These are phyloP conservation scores for Camellia granthamiana DNA, from an alignment of 148 eudicot species.

Conservation along the genomic window DNA sequence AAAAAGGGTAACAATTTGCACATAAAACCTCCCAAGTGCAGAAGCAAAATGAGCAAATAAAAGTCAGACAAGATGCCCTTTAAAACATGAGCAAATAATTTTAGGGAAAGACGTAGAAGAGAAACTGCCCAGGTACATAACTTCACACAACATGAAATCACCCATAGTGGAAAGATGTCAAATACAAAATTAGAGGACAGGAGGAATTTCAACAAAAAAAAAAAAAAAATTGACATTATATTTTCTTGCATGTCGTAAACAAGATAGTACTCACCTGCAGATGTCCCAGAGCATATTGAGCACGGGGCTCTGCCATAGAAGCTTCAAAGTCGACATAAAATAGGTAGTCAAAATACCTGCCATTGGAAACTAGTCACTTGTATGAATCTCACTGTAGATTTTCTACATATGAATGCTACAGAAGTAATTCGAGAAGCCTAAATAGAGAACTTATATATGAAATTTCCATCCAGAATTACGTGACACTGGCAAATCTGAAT, in stretches of 20 bases:
- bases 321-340: conserved; percentile 92
- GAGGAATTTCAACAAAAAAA: not conserved
- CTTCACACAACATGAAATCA: not conserved
- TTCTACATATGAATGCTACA: too few relatives aligned
- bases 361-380: conserved; percentile 19
- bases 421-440: not conserved
- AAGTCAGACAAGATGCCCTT: not conserved
- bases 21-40: not conserved
- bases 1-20: too few relatives aligned
- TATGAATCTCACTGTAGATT: not conserved
- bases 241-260: not conserved
- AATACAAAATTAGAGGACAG: not conserved
- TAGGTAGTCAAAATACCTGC: conserved; percentile 76
- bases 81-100: not conserved
- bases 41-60: not conserved
- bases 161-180: not conserved
- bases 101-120: not conserved
- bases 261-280: conserved; percentile 58
- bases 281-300: conserved; percentile 87
- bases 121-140: not conserved
- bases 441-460: too few relatives aligned
- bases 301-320: conserved; percentile 97
- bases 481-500: not conserved
- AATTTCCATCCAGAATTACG: not conserved
- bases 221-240: not conserved